phyloP scores from a whole-genome alignment of 1,284 basidiomycete genomes.

The Boletus chippewaensis region DNA sequence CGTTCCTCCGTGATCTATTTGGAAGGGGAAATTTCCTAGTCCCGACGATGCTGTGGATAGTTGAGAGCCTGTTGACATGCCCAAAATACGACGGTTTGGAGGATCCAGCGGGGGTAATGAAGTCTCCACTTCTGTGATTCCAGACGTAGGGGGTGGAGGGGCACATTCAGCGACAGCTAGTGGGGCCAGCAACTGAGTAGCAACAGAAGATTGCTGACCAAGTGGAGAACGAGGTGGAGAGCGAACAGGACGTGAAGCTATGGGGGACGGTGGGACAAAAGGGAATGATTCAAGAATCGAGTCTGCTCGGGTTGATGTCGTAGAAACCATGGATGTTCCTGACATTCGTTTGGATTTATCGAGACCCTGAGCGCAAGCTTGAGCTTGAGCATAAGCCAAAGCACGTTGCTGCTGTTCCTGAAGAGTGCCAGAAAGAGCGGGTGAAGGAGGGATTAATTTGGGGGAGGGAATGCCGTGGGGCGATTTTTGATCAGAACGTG shows the following conservation, averaged over 20 bases:
- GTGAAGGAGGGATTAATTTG: constrained; percentile 46
- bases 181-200: constrained; percentile 32
- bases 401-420: constrained; percentile 59
- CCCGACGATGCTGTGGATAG: constrained; percentile 68
- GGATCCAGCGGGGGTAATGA: constrained; percentile 38
- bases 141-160: constrained; percentile 7
- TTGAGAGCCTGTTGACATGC: constrained; percentile 65
- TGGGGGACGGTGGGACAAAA: constrained; percentile 78
- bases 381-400: constrained; percentile 49
- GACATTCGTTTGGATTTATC: constrained; percentile 48
- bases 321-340: constrained; percentile 55
- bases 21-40: constrained; percentile 74
- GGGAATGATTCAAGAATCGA: constrained; percentile 79
- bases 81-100: constrained; percentile 50
- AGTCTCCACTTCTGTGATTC: constrained; percentile 25
- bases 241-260: constrained; percentile 66
- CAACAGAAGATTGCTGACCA: constrained; percentile 46
- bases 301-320: constrained; percentile 64
- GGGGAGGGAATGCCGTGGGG: constrained; percentile 58
- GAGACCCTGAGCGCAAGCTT: constrained; percentile 48
- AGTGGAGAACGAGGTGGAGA: constrained; percentile 69
- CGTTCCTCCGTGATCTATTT: constrained; percentile 55
- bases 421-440: constrained; percentile 34
- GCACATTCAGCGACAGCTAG: constrained; percentile 20
- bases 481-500: constrained; percentile 36